Conservation (phyloP, 2,329 filamentous ascomycete genomes). For the Fusarium pilosicola region DNA sequence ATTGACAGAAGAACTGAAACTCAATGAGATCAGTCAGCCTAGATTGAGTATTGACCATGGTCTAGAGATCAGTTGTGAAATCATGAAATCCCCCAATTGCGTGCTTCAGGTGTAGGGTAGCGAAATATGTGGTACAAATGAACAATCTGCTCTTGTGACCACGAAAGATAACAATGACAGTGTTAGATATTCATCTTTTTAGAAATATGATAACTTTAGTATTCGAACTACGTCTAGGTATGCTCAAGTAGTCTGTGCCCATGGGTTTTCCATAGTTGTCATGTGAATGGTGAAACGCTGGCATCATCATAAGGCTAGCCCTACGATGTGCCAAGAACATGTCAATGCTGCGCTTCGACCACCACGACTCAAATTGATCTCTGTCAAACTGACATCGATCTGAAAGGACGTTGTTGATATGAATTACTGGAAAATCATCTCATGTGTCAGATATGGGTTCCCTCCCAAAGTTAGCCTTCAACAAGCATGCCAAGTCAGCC, state of each 20-base stretch:
- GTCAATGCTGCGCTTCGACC: not conserved
- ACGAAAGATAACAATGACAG: not conserved
- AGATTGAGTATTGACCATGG: not conserved
- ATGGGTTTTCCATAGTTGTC: no score
- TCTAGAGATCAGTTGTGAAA: not conserved
- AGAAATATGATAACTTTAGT: accelerated
- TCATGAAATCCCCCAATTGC: accelerated
- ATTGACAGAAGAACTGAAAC: accelerated
- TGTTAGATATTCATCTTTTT: not conserved
- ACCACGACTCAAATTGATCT: not conserved
- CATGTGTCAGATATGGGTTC: not conserved
- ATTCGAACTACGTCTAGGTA: no score
- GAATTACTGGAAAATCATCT: accelerated
- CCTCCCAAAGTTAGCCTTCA: not conserved
- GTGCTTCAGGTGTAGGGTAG: not conserved
- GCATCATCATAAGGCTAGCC: not conserved
- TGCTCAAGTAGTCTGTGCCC: not conserved
- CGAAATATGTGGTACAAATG: not conserved
- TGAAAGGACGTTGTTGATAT: no score
- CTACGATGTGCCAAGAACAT: not conserved
- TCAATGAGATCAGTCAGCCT: not conserved
- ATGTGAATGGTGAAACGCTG: not conserved
- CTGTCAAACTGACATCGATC: not conserved
- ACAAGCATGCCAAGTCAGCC: no score
- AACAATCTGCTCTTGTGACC: not conserved